These are phyloP conservation scores for Colletotrichum endophyticum DNA, from an alignment of 2,329 filamentous ascomycete genomes.

Conservation along the genomic window DNA sequence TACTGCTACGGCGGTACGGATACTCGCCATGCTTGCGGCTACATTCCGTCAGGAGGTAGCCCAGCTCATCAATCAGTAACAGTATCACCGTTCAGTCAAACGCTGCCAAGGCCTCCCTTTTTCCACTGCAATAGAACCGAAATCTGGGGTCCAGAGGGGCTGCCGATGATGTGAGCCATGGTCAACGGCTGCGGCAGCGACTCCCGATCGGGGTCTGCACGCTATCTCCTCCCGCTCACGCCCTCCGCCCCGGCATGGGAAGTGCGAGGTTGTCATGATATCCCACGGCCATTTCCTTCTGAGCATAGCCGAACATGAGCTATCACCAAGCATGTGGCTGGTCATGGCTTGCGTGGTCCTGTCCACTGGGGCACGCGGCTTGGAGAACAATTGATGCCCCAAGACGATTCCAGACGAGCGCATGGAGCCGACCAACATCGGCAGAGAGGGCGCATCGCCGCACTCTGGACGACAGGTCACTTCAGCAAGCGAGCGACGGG, in stretches of 20 bases:
- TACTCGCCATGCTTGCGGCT: background rate
- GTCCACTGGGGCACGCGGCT: background rate
- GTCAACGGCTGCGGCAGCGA: background rate
- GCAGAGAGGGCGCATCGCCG: constrained; percentile 1
- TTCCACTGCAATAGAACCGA: background rate
- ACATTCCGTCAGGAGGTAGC: background rate
- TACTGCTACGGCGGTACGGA: too few species aligned
- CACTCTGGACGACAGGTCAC: constrained; percentile 9
- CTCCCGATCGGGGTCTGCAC: constrained; percentile 2
- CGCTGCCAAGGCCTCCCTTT: constrained; percentile 6
- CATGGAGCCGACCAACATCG: background rate
- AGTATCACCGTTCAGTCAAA: constrained; percentile 5
- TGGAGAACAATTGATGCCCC: background rate
- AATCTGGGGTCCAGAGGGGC: background rate
- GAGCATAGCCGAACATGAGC: background rate
- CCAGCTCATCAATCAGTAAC: constrained; percentile 19
- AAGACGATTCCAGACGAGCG: background rate
- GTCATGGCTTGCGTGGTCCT: background rate
- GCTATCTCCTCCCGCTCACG: background rate
- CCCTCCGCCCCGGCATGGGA: background rate
- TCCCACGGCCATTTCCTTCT: background rate
- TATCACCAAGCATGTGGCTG: background rate
- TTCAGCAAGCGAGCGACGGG: background rate
- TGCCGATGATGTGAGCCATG: constrained; percentile 6
- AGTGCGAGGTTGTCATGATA: background rate